phyloP scores from a whole-genome alignment of 2,329 filamentous ascomycete species.

The Penicillium corylophilum region DNA sequence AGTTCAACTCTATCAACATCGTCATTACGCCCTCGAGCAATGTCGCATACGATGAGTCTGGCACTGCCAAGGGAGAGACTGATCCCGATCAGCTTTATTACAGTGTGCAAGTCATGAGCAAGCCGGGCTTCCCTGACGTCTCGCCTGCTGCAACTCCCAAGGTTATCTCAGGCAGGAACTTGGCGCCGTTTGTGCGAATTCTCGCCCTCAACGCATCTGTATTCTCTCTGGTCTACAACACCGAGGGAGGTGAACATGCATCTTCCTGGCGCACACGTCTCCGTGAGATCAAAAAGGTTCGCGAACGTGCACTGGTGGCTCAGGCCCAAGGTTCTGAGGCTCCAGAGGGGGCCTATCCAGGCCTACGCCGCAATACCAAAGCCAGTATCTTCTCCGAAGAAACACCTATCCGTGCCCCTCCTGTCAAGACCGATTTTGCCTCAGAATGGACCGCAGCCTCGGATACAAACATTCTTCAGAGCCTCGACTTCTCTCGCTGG shows the following conservation, averaged over 20 bases:
- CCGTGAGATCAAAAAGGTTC: conserved; percentile 77
- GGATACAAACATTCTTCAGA: conserved; percentile 40
- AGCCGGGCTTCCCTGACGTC: conserved; percentile 84
- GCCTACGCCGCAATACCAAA: conserved; percentile 39
- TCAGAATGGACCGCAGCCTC: conserved; percentile 40
- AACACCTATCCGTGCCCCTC: conserved; percentile 30
- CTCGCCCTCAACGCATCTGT: conserved; percentile 91
- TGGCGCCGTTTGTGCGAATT: conserved; percentile 83
- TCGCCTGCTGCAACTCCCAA: conserved; percentile 88
- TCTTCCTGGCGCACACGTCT: conserved; percentile 88
- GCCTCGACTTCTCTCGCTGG: conserved; percentile 46
- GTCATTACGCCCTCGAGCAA: conserved; percentile 77
- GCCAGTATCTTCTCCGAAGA: conserved; percentile 39
- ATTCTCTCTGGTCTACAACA: conserved; percentile 85
- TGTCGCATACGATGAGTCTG: conserved; percentile 35
- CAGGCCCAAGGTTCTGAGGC: conserved; percentile 30
- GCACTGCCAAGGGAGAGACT: conserved; percentile 34
- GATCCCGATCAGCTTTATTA: conserved; percentile 62
- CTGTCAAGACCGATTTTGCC: conserved; percentile 34
- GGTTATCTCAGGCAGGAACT: conserved; percentile 76
- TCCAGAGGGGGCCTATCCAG: conserved; percentile 33
- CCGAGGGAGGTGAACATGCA: conserved; percentile 72
- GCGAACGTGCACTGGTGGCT: conserved; percentile 54
- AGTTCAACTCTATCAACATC: conserved; percentile 97
- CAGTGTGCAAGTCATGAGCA: conserved; percentile 84